Base-by-base conservation (phyloP, 208 protist genomes). In the Wallacemonas sp. region DNA sequence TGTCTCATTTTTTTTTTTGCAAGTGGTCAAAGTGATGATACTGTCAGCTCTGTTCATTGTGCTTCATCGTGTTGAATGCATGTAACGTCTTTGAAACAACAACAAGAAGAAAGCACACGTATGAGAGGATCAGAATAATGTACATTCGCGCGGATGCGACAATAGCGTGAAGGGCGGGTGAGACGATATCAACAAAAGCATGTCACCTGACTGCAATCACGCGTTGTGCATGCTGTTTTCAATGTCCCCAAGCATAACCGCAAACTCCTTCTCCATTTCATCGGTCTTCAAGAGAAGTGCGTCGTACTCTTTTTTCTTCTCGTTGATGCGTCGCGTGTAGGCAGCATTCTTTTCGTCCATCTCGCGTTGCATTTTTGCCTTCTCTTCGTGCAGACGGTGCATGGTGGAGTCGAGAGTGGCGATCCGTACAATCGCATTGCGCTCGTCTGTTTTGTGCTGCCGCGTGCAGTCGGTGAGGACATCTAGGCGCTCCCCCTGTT, bases 231-330 rank as follows among this genome's bases (percentile, higher is more conserved):
- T 71, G 38, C 74, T 84, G 9, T 90, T 68, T 39, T 84, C 69
- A 4, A 88, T 78, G 52, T 92, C 86, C 11, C 72, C 68, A 1
- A 95, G 64, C 65, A 97, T 85, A 6, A 69, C 64, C 2, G 49
- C 67, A 67, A 97, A 92, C 60, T 97, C 92, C 52, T 83, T 84
- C 54, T 95, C 85, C 92, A 97, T 96, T 8, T 94, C 88, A 17
- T 56, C 66, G 19, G 76, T 83, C 19, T 83, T 79, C 61, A 85
- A 52, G 30, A 49, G 61, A 0, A 95, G 72, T 19, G 61, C 78
- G n/a, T 91, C 83, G 47, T 87, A 76, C 44, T 91, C 76, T 23
- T 54, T 52, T 39, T 80, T 80, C 39, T 82, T 81, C 38, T 67
- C 69, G 62, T 76, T 89, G 52, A 97, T 93, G 21, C 61, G 68